Evolutionary conservation across 768 basidiomycete species (phyloP).

Genomic region (Polyporus arcularius): DNA sequence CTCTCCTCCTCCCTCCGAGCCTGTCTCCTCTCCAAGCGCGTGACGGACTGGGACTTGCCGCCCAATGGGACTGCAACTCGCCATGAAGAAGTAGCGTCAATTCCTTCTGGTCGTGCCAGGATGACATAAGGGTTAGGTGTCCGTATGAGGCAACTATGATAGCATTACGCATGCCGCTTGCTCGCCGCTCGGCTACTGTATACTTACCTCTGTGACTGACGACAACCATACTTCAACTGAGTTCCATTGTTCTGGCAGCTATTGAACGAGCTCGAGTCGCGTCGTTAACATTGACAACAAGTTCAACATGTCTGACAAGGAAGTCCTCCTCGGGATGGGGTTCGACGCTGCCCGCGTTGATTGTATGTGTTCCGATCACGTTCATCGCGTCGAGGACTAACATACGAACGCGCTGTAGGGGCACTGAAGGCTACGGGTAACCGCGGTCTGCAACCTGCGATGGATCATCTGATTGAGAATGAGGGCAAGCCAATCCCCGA

Average conservation of each 20-base stretch:
- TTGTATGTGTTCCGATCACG: conserved; percentile 53
- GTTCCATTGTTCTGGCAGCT: too few species aligned
- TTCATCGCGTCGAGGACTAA: conserved; percentile 2
- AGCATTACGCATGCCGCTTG: background rate
- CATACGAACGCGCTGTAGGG: conserved; percentile 54
- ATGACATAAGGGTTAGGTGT: conserved; percentile 8
- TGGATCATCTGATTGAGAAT: conserved; percentile 87
- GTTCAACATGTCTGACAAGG: conserved; percentile 56
- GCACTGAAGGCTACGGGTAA: conserved; percentile 82
- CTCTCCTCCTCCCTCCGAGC: too few species aligned
- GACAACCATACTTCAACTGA: too few species aligned
- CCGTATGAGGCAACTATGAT: background rate
- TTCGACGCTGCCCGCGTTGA: conserved; percentile 84
- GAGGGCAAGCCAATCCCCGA: conserved; percentile 77
- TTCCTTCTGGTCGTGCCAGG: too few species aligned
- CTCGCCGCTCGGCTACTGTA: background rate
- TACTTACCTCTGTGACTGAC: background rate
- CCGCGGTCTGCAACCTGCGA: conserved; percentile 85
- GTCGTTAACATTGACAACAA: too few species aligned
- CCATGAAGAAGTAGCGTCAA: too few species aligned
- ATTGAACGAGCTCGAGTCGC: too few species aligned
- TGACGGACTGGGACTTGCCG: too few species aligned
- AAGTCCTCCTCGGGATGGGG: conserved; percentile 81
- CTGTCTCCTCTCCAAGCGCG: too few species aligned
- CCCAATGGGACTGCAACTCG: too few species aligned